phyloP scores from a whole-genome alignment of 2,329 filamentous ascomycete genomes.

The Apiospora phragmitis region DNA sequence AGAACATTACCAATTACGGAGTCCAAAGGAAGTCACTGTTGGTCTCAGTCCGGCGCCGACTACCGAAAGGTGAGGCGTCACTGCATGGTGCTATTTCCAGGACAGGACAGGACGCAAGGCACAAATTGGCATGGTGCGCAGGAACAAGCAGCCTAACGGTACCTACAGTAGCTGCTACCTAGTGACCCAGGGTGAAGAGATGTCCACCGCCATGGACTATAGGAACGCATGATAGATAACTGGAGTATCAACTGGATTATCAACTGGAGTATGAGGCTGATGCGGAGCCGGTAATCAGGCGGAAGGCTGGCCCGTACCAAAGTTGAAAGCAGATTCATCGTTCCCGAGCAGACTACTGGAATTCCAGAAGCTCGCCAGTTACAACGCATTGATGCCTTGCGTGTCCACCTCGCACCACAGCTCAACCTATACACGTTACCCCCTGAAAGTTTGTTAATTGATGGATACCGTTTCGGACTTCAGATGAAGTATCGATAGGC shows the following conservation, averaged over 20 bases:
- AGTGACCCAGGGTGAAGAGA: not conserved
- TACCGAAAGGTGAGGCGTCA: constrained; percentile 6
- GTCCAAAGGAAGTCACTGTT: not conserved
- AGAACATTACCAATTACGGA: constrained; percentile 6
- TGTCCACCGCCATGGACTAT: not conserved
- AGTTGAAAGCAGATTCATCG: not conserved
- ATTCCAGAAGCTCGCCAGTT: constrained; percentile 1
- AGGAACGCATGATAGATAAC: not conserved
- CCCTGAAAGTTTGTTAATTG: too few species aligned
- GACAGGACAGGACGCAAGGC: not conserved
- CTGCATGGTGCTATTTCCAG: not conserved
- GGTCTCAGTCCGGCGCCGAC: constrained; percentile 5
- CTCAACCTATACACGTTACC: too few species aligned
- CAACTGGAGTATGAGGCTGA: not conserved
- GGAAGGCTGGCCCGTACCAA: constrained; percentile 1
- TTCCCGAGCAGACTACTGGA: not conserved
- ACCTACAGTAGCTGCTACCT: not conserved
- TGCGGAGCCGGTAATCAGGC: constrained; percentile 4
- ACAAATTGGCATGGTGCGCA: not conserved
- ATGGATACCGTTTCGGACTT: too few species aligned
- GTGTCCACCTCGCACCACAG: not conserved
- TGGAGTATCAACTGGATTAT: not conserved
- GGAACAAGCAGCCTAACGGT: not conserved
- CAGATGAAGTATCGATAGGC: too few species aligned
- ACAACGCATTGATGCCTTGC: constrained; percentile 2